Percentiles rank a stretch among this genome's conserved stretches.
These are phyloP conservation scores for Monosporozyma servazzii DNA, from an alignment of 805 yeast species.

Conservation along the genomic window DNA sequence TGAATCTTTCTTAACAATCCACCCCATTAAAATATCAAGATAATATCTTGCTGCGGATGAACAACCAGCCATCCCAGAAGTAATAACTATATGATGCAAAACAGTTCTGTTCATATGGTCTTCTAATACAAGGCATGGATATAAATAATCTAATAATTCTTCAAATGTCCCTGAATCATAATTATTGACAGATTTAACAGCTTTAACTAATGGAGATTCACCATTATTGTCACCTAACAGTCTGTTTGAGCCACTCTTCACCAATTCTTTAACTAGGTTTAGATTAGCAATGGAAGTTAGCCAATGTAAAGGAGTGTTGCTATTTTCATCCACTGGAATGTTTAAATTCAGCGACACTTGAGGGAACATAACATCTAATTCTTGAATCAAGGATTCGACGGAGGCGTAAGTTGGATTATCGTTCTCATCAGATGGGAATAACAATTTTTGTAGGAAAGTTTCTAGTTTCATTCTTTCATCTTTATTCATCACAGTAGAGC, in stretches of 20 bases:
- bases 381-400: slow-evolving; percentile 17
- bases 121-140: slow-evolving; percentile 58
- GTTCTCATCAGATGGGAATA: slow-evolving; percentile 19
- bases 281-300: slow-evolving; percentile 84
- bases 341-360: slow-evolving; percentile 44
- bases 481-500: slow-evolving; percentile 7
- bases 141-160: slow-evolving; percentile 57
- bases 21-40: slow-evolving; percentile 60
- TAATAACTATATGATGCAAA: slow-evolving; percentile 75
- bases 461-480: slow-evolving; percentile 25
- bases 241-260: slow-evolving; percentile 58
- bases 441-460: slow-evolving; percentile 23
- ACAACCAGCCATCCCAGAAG: slow-evolving; percentile 70
- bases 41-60: slow-evolving; percentile 66
- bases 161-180: slow-evolving; percentile 71
- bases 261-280: slow-evolving; percentile 57
- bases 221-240: slow-evolving; percentile 67
- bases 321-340: slow-evolving; percentile 85
- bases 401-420: background rate
- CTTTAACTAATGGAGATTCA: slow-evolving; percentile 77
- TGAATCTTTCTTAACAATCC: slow-evolving; percentile 49
- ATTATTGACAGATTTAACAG: slow-evolving; percentile 65
- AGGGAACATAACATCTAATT: slow-evolving; percentile 20
- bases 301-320: slow-evolving; percentile 93
- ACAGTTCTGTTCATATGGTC: slow-evolving; percentile 73